Percentiles rank a stretch among this genome's conserved stretches.
These are phyloP conservation scores for Solanum piurae DNA, from an alignment of 257 asterid genomes.

Conservation along the genomic window DNA sequence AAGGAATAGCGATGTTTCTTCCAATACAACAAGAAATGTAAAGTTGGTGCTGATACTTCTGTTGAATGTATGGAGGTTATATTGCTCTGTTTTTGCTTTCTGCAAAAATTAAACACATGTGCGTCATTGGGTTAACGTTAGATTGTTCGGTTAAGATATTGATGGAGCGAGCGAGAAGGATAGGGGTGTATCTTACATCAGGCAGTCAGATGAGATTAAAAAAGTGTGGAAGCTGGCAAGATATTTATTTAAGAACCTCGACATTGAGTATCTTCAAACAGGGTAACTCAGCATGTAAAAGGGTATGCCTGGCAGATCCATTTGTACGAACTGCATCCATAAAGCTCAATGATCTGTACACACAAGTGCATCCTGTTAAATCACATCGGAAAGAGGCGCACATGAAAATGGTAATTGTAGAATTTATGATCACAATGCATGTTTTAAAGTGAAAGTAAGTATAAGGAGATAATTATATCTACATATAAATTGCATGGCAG, in stretches of 20 bases:
- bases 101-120: background rate
- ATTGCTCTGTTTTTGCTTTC: background rate
- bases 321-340: constrained; percentile 19
- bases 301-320: background rate
- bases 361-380: constrained; percentile 67
- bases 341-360: constrained; percentile 82
- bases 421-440: background rate
- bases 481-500: background rate
- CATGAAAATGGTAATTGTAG: background rate
- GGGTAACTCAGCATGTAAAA: background rate
- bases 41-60: background rate
- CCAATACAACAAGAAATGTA: background rate
- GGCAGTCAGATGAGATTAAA: background rate
- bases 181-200: background rate
- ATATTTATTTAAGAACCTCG: no score
- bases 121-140: background rate
- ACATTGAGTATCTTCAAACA: no score
- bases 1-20: background rate
- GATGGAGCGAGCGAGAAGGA: background rate
- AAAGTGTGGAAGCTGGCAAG: background rate
- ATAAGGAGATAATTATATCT: background rate
- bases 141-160: background rate
- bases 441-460: background rate
- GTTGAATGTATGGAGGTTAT: background rate
- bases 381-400: background rate